Base-by-base conservation (phyloP, 2,329 filamentous ascomycete genomes). In the Aspergillus alliaceus region DNA sequence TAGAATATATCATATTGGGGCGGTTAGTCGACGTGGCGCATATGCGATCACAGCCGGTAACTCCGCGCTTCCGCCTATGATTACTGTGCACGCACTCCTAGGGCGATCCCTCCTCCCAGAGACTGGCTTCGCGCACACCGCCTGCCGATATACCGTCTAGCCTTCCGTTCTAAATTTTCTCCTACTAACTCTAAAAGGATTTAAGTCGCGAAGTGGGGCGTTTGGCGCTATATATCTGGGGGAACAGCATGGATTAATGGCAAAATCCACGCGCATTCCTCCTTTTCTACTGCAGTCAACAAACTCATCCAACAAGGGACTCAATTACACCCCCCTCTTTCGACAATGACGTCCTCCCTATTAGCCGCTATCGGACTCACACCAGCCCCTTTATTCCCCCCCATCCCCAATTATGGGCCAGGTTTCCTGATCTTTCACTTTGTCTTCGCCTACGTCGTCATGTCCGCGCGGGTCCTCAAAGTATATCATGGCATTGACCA, bases 1-100 rank as follows among this genome's bases (percentile, higher is more conserved):
- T 80, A 18, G 78, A 80, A 61, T 79, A 79, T 57, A 75, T 77
- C 2, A 75, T 80, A 24, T 66, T 80, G 12, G 72, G 75, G 3
- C 70, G 76, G 56, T 54, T 79, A 42, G 72, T 79, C 6, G 66
- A 58, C 22, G 51, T 64, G 9, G 57, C 63, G 25, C 54, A 52
- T 25, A 55, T 58, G 8, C 52, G 58, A 12, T 47, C 57, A 11
- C 59, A 60, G 22, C 18, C 44, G 6, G 47, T 29, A 8, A 31
- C 51, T 2, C 57, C 59, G 2, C 31, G 59, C 11, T 57, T 59
- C 35, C 52, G 52, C 4, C 29, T 60, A 15, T 60, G 27, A 56
- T 37, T 18, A n/a, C n/a, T n/a, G n/a, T n/a, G n/a, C n/a, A n/a
- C n/a, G n/a, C n/a, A n/a, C n/a, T n/a, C n/a, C n/a, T n/a, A n/a